Percentiles rank a stretch among this genome's conserved stretches.
Evolutionary conservation across 352 stramenopile genomes (phyloP).

Genomic region (Pythium dissotocum): DNA sequence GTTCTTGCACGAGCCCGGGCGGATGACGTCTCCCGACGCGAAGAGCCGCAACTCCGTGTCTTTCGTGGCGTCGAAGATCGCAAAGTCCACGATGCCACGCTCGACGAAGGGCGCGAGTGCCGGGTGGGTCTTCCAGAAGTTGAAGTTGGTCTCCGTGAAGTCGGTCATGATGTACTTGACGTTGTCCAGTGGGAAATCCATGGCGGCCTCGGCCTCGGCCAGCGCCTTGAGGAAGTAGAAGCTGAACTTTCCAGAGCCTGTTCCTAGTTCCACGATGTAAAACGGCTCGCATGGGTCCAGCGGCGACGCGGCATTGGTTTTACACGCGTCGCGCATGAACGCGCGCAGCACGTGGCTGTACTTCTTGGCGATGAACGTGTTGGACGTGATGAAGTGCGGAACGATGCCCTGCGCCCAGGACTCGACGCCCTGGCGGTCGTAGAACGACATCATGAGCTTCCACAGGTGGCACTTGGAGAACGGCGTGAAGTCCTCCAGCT

Average conservation of each 20-base stretch:
- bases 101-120: constrained; percentile 84
- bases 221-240: constrained; percentile 94
- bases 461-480: constrained; percentile 91
- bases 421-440: constrained; percentile 81
- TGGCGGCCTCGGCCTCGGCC: constrained; percentile 51
- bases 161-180: constrained; percentile 96
- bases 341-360: constrained; percentile 79
- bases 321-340: constrained; percentile 65
- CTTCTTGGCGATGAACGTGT: constrained; percentile 92
- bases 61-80: constrained; percentile 92
- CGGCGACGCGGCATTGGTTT: constrained; percentile 34
- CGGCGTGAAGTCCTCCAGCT: constrained; percentile 89
- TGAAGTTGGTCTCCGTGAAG: constrained; percentile 93
- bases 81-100: constrained; percentile 89
- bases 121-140: constrained; percentile 92
- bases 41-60: constrained; percentile 81
- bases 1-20: constrained; percentile 66
- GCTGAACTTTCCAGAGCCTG: constrained; percentile 93
- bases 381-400: constrained; percentile 96
- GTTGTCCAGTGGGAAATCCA: constrained; percentile 87
- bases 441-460: constrained; percentile 96
- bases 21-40: constrained; percentile 54
- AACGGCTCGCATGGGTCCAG: constrained; percentile 83
- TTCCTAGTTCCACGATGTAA: constrained; percentile 94
- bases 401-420: constrained; percentile 93